Evolutionary conservation across 345 rosid species (phyloP).

Genomic region (Clausena lansium): DNA sequence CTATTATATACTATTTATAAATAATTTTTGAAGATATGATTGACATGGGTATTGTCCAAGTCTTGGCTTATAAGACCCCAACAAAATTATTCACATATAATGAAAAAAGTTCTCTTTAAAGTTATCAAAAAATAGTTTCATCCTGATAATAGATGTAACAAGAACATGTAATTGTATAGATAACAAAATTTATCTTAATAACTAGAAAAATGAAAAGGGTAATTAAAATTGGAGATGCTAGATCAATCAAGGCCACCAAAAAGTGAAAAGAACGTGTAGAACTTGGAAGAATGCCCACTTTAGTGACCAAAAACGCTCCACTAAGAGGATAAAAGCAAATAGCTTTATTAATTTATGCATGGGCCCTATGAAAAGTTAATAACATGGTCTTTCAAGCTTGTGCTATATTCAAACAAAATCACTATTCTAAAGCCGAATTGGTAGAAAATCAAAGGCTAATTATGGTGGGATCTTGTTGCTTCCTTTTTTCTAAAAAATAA

Average conservation of each 20-base stretch:
- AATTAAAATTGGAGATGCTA: not conserved
- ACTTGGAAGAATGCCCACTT: slow-evolving; percentile 12
- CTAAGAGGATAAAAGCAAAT: slow-evolving; percentile 9
- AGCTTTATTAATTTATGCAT: not conserved
- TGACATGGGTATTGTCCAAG: not conserved
- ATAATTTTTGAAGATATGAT: not conserved
- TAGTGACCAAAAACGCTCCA: not conserved
- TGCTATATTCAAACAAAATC: slow-evolving; percentile 12
- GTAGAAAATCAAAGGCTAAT: slow-evolving; percentile 21
- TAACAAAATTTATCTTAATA: too few species aligned
- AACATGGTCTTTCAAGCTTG: not conserved
- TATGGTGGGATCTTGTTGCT: slow-evolving; percentile 11
- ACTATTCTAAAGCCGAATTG: not conserved
- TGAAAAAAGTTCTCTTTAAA: too few species aligned
- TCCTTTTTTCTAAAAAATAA: accelerated
- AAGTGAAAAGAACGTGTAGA: not conserved
- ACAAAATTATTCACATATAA: not conserved
- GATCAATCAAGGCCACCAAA: slow-evolving; percentile 7
- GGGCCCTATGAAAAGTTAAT: slow-evolving; percentile 8
- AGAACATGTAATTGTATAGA: too few species aligned
- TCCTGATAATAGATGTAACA: too few species aligned
- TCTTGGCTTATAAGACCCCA: not conserved
- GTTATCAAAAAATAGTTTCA: too few species aligned
- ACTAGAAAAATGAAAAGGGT: not conserved
- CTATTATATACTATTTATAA: not conserved